Percentiles rank a stretch among this genome's conserved stretches.
Evolutionary conservation across 1,284 basidiomycete genomes (phyloP).

Genomic region (Ustilago shanxiensis): DNA sequence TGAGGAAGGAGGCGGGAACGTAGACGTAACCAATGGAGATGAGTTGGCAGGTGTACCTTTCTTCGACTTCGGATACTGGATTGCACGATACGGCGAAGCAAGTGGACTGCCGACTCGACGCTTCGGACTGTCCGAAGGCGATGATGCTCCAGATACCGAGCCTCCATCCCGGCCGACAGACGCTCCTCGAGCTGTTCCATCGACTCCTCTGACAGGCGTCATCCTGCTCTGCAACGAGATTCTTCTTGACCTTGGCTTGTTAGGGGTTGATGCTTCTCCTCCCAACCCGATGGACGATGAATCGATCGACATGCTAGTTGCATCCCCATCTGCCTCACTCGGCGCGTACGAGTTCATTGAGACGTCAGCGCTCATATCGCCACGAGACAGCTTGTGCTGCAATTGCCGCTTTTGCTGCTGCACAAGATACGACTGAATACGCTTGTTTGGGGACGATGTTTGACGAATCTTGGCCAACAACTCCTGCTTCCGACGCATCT

Average conservation of each 20-base stretch:
- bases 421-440: constrained; percentile 35
- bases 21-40: constrained; percentile 25
- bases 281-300: constrained; percentile 10
- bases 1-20: constrained; percentile 13
- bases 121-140: constrained; percentile 28
- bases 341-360: constrained; percentile 27
- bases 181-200: neutral
- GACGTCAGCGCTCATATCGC: constrained; percentile 31
- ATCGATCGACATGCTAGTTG: constrained; percentile 35
- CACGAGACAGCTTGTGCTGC: constrained; percentile 23
- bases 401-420: constrained; percentile 21
- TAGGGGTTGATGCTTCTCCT: constrained; percentile 18
- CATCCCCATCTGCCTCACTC: constrained; percentile 22
- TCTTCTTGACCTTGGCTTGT: constrained; percentile 29
- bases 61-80: constrained; percentile 33
- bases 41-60: constrained; percentile 18
- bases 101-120: constrained; percentile 29
- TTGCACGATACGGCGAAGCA: constrained; percentile 34
- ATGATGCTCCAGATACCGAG: constrained; percentile 14
- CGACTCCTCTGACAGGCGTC: constrained; percentile 18
- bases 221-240: constrained; percentile 35
- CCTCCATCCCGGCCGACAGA: constrained; percentile 5
- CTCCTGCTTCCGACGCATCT: constrained; percentile 46
- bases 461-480: constrained; percentile 50
- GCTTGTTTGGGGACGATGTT: constrained; percentile 41